Evolutionary conservation across 1,139 yeast genomes (phyloP).

Genomic region (Diutina sp.): DNA sequence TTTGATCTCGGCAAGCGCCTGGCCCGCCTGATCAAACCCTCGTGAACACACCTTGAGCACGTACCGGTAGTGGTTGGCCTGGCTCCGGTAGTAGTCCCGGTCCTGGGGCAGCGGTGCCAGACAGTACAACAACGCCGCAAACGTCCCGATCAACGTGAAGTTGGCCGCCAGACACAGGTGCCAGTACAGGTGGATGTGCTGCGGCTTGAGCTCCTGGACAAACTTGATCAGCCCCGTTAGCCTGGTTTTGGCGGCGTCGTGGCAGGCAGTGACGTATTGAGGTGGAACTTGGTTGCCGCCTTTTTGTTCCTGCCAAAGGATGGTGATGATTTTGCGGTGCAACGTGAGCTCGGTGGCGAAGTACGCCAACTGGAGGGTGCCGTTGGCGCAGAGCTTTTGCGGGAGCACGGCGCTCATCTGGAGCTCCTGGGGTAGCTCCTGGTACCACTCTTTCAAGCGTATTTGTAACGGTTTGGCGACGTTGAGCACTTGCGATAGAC

Average conservation of each 20-base stretch:
- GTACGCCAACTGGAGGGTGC: constrained; percentile 71
- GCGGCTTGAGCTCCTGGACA: constrained; percentile 61
- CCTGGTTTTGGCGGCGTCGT: constrained; percentile 76
- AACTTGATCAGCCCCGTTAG: constrained; percentile 73
- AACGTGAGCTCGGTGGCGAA: constrained; percentile 79
- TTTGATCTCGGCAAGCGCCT: constrained; percentile 58
- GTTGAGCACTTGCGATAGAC: constrained; percentile 54
- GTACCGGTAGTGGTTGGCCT: constrained; percentile 66
- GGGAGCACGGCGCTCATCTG: constrained; percentile 54
- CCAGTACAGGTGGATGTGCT: constrained; percentile 83
- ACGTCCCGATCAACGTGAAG: constrained; percentile 72
- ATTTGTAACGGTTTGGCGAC: constrained; percentile 80
- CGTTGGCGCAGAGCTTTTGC: constrained; percentile 52
- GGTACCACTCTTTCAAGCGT: constrained; percentile 73
- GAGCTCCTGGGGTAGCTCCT: constrained; percentile 54
- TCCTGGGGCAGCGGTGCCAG: constrained; percentile 53
- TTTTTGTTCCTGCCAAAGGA: constrained; percentile 31
- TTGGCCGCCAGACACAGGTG: constrained; percentile 69
- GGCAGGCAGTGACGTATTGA: constrained; percentile 52
- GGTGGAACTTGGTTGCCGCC: constrained; percentile 36
- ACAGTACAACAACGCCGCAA: constrained; percentile 65
- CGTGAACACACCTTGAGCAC: constrained; percentile 58
- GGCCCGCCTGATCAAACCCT: constrained; percentile 63
- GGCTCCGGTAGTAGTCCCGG: constrained; percentile 47
- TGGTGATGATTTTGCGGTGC: constrained; percentile 66